Evolutionary conservation across 805 yeast genomes (phyloP).

Genomic region (Wickerhamomyces mucosus): DNA sequence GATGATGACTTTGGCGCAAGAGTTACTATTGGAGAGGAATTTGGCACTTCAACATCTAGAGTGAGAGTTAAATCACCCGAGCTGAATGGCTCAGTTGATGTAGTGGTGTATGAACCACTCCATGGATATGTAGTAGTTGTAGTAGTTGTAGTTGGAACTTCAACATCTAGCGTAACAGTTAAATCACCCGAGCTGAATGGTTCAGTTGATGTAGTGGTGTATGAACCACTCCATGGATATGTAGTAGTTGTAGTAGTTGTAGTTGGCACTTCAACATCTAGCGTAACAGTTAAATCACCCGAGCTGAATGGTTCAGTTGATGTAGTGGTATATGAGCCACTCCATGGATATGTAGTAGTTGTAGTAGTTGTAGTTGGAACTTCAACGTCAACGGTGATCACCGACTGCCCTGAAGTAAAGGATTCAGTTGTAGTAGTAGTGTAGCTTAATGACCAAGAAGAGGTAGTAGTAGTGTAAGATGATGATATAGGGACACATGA

Average conservation of each 20-base stretch:
- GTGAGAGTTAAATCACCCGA: slow-evolving; percentile 7
- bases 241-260: not conserved
- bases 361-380: not conserved
- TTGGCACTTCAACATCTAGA: slow-evolving; percentile 8
- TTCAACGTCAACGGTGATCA: too few relatives aligned
- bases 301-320: slow-evolving; percentile 1
- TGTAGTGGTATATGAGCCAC: slow-evolving; percentile 2
- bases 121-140: slow-evolving; percentile 3
- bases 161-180: slow-evolving; percentile 9
- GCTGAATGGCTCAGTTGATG: slow-evolving; percentile 6
- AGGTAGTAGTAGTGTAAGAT: slow-evolving; percentile 4
- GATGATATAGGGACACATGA: slow-evolving; percentile 2
- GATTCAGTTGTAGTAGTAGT: slow-evolving; percentile 4
- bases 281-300: slow-evolving; percentile 1
- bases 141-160: slow-evolving; percentile 4
- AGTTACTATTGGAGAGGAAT: not conserved
- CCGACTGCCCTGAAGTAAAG: too few relatives aligned
- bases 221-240: not conserved
- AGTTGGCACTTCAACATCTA: not conserved
- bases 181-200: slow-evolving; percentile 13
- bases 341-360: slow-evolving; percentile 3
- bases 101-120: slow-evolving; percentile 3
- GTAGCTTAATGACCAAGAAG: slow-evolving; percentile 1
- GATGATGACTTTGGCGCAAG: not conserved
- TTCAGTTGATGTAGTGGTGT: slow-evolving; percentile 12